Conservation (phyloP, 495 filamentous ascomycete species). For the Neurospora sp. region DNA sequence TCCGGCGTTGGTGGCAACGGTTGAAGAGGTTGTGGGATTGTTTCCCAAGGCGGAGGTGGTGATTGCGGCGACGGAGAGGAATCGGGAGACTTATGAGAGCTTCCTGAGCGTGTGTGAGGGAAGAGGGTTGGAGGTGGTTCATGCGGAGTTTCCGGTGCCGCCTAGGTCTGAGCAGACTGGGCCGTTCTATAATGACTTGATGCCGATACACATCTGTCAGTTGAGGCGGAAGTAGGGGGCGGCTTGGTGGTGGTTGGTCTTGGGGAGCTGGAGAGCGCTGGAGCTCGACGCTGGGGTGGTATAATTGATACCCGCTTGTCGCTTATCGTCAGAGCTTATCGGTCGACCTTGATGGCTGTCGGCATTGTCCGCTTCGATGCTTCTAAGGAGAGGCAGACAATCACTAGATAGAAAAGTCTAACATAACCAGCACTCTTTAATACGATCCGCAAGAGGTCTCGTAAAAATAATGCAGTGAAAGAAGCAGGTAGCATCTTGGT, state of each 20-base stretch:
- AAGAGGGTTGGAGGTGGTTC: conserved; percentile 21
- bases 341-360: not conserved
- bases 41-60: conserved; percentile 28
- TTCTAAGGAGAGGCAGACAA: not conserved
- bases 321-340: not conserved
- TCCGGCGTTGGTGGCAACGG: conserved; percentile 33
- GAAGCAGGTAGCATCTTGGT: too few relatives aligned
- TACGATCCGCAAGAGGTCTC: too few relatives aligned
- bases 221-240: conserved; percentile 8
- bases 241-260: not conserved
- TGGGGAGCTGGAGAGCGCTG: not conserved
- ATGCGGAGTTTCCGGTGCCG: conserved; percentile 25
- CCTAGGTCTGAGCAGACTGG: conserved; percentile 28
- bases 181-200: conserved; percentile 37
- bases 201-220: conserved; percentile 33
- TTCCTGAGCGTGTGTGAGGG: conserved; percentile 29
- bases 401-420: not conserved
- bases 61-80: conserved; percentile 40
- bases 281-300: not conserved
- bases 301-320: not conserved
- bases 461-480: too few relatives aligned
- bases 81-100: conserved; percentile 31
- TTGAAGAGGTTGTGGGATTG: conserved; percentile 28
- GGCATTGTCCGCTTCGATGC: not conserved
- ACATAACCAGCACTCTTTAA: not conserved